phyloP scores from a whole-genome alignment of 768 basidiomycete genomes.

The Tricholoma sp. region DNA sequence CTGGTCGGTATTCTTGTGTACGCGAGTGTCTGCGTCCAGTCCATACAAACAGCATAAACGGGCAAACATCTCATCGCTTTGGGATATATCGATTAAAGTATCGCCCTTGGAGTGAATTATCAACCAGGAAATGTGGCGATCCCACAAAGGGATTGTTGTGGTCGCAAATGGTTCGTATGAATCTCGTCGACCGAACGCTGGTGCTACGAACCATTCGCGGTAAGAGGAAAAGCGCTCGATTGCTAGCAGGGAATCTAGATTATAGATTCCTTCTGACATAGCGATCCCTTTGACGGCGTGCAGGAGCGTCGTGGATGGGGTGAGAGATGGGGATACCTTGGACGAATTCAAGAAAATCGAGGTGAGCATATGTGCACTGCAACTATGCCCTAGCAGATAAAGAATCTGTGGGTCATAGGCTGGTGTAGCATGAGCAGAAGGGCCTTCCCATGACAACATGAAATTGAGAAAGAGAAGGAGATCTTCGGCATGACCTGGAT shows the following conservation, averaged over 20 bases:
- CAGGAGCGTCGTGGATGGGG: slow-evolving; percentile 39
- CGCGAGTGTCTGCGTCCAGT: slow-evolving; percentile 13
- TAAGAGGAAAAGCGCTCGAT: slow-evolving; percentile 57
- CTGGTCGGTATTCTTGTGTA: slow-evolving; percentile 30
- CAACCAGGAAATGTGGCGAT: slow-evolving; percentile 50
- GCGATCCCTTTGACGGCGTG: slow-evolving; percentile 47
- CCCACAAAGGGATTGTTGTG: slow-evolving; percentile 33
- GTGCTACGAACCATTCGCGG: slow-evolving; percentile 61
- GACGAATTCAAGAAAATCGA: slow-evolving; percentile 61
- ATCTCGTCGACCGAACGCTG: slow-evolving; percentile 48
- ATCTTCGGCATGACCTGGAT: slow-evolving; percentile 72
- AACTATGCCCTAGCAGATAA: slow-evolving; percentile 74
- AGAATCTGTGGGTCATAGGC: slow-evolving; percentile 37
- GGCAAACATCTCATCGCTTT: slow-evolving; percentile 55
- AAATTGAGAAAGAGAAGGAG: slow-evolving; percentile 57
- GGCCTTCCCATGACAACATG: slow-evolving; percentile 42
- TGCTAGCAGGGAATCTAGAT: slow-evolving; percentile 58
- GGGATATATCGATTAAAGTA: slow-evolving; percentile 55
- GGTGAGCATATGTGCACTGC: slow-evolving; percentile 75
- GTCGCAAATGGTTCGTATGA: slow-evolving; percentile 49
- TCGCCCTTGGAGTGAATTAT: slow-evolving; percentile 75
- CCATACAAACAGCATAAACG: slow-evolving; percentile 42
- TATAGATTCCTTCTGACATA: slow-evolving; percentile 75
- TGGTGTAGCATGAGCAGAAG: slow-evolving; percentile 15
- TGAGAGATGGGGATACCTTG: slow-evolving; percentile 33